Conservation (phyloP, 805 yeast genomes). For the Suhomyces tanzawaensis region DNA sequence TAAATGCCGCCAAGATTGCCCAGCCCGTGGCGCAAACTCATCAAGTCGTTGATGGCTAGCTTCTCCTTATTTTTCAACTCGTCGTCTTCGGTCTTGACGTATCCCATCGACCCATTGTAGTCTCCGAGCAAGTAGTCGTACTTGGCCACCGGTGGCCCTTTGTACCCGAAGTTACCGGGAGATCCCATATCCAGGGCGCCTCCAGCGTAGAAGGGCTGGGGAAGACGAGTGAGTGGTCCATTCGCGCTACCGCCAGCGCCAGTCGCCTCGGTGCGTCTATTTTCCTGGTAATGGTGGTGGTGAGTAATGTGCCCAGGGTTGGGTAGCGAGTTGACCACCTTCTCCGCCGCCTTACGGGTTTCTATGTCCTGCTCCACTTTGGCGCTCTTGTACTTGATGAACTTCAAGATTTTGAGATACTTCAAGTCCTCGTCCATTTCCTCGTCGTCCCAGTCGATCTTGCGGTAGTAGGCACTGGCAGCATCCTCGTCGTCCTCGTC, state of each 20-base stretch:
- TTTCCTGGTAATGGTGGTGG: conserved; percentile 3
- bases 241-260: background rate
- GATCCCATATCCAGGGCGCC: background rate
- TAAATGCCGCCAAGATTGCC: no score
- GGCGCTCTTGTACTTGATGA: conserved; percentile 36
- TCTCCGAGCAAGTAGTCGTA: conserved; percentile 13
- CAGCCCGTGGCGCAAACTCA: conserved; percentile 13
- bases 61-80: conserved; percentile 30
- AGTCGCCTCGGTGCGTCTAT: background rate
- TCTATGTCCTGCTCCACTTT: conserved; percentile 6
- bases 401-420: conserved; percentile 40
- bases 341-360: conserved; percentile 5
- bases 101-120: conserved; percentile 1
- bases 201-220: background rate
- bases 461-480: conserved; percentile 18
- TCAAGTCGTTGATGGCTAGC: conserved; percentile 21
- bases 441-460: conserved; percentile 49
- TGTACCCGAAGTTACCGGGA: conserved; percentile 6
- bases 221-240: background rate
- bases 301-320: conserved; percentile 8
- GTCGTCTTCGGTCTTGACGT: conserved; percentile 10
- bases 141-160: conserved; percentile 11
- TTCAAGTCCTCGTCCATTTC: conserved; percentile 47
- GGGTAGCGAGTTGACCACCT: conserved; percentile 7
- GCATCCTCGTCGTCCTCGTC: conserved; percentile 32